Evolutionary conservation across 2,329 filamentous ascomycete genomes (phyloP).

Genomic region (Coniochaeta prunicola): DNA sequence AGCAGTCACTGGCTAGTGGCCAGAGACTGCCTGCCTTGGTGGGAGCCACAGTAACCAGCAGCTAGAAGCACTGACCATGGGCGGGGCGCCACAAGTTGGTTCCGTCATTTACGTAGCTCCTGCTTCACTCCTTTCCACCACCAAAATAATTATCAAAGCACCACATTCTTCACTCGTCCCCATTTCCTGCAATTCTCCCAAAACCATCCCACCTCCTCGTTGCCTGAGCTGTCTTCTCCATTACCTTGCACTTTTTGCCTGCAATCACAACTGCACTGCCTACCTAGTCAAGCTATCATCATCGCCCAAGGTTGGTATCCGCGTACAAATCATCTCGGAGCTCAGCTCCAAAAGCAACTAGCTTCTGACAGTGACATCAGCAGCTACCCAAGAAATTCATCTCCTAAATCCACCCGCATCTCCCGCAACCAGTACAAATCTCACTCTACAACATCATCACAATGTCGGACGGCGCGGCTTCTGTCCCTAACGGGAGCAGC

Average conservation of each 20-base stretch:
- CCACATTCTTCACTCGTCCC: background rate
- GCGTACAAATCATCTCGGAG: background rate
- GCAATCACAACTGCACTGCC: background rate
- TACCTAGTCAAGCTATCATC: background rate
- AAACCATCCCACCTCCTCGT: background rate
- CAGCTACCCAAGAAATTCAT: slow-evolving; percentile 6
- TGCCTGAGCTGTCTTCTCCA: background rate
- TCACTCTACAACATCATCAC: slow-evolving; percentile 13
- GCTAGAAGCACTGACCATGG: background rate
- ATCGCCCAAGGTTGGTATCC: background rate
- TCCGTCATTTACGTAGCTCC: slow-evolving; percentile 1
- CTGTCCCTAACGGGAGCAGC: slow-evolving; percentile 33
- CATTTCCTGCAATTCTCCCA: background rate
- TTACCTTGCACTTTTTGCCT: background rate
- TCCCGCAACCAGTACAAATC: slow-evolving; percentile 7
- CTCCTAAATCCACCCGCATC: slow-evolving; percentile 1
- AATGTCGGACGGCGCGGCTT: slow-evolving; percentile 31
- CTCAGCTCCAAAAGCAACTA: background rate
- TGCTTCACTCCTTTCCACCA: background rate
- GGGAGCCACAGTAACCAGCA: background rate
- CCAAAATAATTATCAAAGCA: slow-evolving; percentile 2
- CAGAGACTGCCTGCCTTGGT: background rate
- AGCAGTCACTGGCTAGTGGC: background rate
- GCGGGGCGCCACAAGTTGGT: slow-evolving; percentile 1
- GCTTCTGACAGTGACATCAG: slow-evolving; percentile 2